Base-by-base conservation (phyloP, 306 rosid species). In the Dicorynia guianensis region DNA sequence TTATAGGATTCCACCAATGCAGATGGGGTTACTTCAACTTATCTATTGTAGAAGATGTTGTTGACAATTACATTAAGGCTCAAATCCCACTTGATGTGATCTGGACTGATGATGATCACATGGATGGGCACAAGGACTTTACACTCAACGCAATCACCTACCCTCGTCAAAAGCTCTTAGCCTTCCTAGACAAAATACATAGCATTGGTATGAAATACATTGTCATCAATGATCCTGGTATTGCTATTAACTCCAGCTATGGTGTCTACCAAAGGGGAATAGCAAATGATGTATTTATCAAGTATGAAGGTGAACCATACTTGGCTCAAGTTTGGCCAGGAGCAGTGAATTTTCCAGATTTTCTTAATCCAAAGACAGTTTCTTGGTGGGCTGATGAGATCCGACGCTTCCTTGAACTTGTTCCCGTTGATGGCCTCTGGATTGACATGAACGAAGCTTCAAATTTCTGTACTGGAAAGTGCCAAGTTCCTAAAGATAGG, bases 11-110 rank as follows among this genome's bases (percentile, higher is more conserved):
- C 82, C 98, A 93, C 80, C 98, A 93, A 79, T 91, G 98, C 74
- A 89, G 90, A 89, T 93, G 97, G 98, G 97, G 98, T 25, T 93
- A 93, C 86, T 96, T 91, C 76, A 91, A 93, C 79, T 73, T 93
- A 69, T 93, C 97, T 10, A 89, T 90, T 1, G 83, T 87, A 62
- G 98, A 93, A 25, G 30, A 25, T 25, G 30, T 25, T 46, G 97
- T 93, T n/a, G 96, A 74, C 56, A 93, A 81, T 67, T 93, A 93
- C 82, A 59, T 82, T 42, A 87, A 91, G 78, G 93, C 98, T 25
- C 57, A 83, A 80, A 93, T 93, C 67, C 98, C 98, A 36, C 90
- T 93, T 3, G 98, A 93, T 78, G 98, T 91, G 34, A 89, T 91
- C 1, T 93, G 98, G 98, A 93, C 81, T 52, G 98, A 93, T 65